Evolutionary conservation across 208 protist species (phyloP).

Genomic region (Zelonia costaricensis): DNA sequence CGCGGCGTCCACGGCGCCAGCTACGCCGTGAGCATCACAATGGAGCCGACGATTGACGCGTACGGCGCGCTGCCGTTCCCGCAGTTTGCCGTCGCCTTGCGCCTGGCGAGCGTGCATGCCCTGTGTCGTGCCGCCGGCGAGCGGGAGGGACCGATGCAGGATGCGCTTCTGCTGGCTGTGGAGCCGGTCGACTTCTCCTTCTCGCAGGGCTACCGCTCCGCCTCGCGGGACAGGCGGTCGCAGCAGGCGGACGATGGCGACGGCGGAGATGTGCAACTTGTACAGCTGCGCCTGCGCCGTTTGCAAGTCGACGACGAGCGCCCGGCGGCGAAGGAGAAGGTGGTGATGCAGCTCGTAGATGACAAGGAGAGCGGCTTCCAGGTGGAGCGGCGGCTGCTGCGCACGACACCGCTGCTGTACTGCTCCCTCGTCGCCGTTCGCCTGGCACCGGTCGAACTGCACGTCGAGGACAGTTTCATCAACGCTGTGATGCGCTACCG

Average conservation of each 20-base stretch:
- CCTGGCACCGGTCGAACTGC: slow-evolving; percentile 55
- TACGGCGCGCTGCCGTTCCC: slow-evolving; percentile 60
- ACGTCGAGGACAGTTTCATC: slow-evolving; percentile 78
- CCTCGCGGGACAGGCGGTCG: neutral
- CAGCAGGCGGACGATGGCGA: neutral
- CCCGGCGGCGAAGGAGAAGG: slow-evolving; percentile 49
- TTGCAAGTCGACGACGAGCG: slow-evolving; percentile 82
- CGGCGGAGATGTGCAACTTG: slow-evolving; percentile 45
- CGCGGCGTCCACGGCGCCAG: slow-evolving; percentile 56
- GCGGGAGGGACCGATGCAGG: slow-evolving; percentile 8
- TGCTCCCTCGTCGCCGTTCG: slow-evolving; percentile 37
- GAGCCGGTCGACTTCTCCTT: slow-evolving; percentile 44
- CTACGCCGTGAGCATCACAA: slow-evolving; percentile 79
- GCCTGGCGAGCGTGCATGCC: slow-evolving; percentile 54
- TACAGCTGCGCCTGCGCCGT: slow-evolving; percentile 43
- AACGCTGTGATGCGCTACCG: slow-evolving; percentile 45
- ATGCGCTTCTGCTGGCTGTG: slow-evolving; percentile 49
- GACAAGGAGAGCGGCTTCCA: slow-evolving; percentile 30
- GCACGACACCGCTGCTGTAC: slow-evolving; percentile 63
- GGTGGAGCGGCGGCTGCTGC: slow-evolving; percentile 51
- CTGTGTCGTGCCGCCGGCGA: slow-evolving; percentile 32
- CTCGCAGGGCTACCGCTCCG: slow-evolving; percentile 36
- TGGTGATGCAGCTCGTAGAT: slow-evolving; percentile 66
- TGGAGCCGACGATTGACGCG: slow-evolving; percentile 60
- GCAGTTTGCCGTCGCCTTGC: slow-evolving; percentile 57